Percentiles rank a stretch among this genome's conserved stretches.
These are phyloP conservation scores for Paramecium pentaurelia DNA, from an alignment of 73 alveolate species.

Conservation along the genomic window DNA sequence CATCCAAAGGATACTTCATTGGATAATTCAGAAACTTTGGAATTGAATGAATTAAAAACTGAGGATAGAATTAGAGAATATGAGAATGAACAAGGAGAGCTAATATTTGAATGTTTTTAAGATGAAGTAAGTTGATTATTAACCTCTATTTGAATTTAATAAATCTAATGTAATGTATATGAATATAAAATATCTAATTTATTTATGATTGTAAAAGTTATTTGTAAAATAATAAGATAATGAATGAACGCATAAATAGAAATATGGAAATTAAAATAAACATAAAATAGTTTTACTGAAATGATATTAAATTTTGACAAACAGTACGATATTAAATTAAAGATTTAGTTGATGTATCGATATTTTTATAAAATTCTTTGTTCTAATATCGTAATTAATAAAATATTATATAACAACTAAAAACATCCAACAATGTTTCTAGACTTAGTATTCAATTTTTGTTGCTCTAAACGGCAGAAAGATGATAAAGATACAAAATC, in stretches of 20 bases:
- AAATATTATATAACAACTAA: background rate
- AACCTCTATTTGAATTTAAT: background rate
- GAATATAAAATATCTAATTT: background rate
- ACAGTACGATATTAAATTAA: background rate
- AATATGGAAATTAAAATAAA: background rate
- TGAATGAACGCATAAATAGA: too few species aligned
- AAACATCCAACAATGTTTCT: background rate
- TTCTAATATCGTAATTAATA: background rate
- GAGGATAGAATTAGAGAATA: constrained; percentile 83
- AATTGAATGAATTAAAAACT: constrained; percentile 86
- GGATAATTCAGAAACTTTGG: constrained; percentile 77
- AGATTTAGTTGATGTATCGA: background rate
- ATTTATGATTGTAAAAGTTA: background rate
- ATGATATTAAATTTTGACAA: background rate
- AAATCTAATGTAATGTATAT: background rate
- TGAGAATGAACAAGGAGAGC: constrained; percentile 89
- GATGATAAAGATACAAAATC: background rate
- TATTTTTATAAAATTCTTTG: background rate
- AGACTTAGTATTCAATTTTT: constrained; percentile 14
- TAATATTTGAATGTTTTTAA: constrained; percentile 91
- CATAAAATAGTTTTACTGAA: background rate
- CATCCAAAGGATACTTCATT: constrained; percentile 87
- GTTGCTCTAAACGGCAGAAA: constrained; percentile 5
- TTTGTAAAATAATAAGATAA: too few species aligned
- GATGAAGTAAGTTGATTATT: constrained; percentile 89